Percentiles rank a stretch among this genome's conserved stretches.
phyloP scores from a whole-genome alignment of 345 rosid species.

The Gynandropsis gynandra region DNA sequence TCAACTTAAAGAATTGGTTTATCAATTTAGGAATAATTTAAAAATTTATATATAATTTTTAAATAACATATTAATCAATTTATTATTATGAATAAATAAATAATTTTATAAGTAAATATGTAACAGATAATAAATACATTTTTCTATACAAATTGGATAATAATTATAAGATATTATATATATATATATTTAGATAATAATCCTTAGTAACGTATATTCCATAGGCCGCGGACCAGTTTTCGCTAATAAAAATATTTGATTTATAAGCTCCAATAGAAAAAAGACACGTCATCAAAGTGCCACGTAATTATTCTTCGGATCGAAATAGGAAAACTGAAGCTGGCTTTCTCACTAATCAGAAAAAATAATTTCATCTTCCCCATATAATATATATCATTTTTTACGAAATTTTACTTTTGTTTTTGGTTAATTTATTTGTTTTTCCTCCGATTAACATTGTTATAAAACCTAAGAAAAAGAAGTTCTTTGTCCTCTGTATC shows the following conservation, averaged over 20 bases:
- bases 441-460: conserved; percentile 9
- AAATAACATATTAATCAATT: too few species aligned
- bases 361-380: background rate
- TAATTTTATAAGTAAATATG: too few species aligned
- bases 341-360: conserved; percentile 20
- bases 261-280: background rate
- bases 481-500: conserved; percentile 28
- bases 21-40: too few species aligned
- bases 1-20: too few species aligned
- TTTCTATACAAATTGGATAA: too few species aligned
- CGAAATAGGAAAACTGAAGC: background rate
- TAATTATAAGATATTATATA: too few species aligned
- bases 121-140: too few species aligned
- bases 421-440: background rate
- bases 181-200: too few species aligned
- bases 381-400: background rate
- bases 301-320: conserved; percentile 8
- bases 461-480: conserved; percentile 22
- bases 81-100: too few species aligned
- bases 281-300: conserved; percentile 15
- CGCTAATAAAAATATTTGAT: conserved; percentile 8
- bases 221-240: conserved; percentile 12
- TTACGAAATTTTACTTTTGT: too few species aligned
- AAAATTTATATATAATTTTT: too few species aligned
- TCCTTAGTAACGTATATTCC: conserved; percentile 17